Base-by-base conservation (phyloP, 1,139 yeast species). In the Waltiozyma sp. region DNA sequence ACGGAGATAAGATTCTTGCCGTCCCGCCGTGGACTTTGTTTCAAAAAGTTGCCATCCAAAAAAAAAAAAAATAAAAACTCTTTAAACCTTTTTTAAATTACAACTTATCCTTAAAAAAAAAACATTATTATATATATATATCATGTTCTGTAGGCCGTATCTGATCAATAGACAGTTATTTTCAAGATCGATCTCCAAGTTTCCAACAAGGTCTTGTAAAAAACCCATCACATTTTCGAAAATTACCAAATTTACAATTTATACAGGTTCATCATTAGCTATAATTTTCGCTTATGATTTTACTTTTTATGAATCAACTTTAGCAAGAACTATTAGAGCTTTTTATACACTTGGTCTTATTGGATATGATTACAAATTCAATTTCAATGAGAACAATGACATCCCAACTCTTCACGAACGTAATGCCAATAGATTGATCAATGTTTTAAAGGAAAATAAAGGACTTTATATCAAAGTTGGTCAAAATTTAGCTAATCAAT, bases 401-500 rank as follows among this genome's bases (percentile, higher is more conserved):
- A 62, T 77, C 15, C 71, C 69, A 23, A 71, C 69, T 0, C 59
- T 84, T 23, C 93, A 84, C 53, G 77, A 75, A 46, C 60, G 74
- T 24, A 74, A 77, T 28, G 75, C 91, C 3, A 73, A 75, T 39
- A 60, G 75, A 40, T 59, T 84, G 36, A 69, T 74, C 49, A 60
- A 72, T 38, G 60, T 83, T 53, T 58, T 84, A 45, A 61, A 65
- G 47, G 59, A 61, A 4, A 84, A 84, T 56, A 80, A 78, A 54
- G 93, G 94, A 1, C 66, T 84, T 18, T 84, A 80, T 56, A 79
- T 84, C 55, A 84, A 84, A 59, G 60, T 81, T 52, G 96, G 96
- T 42, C 80, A 82, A 61, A 84, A 96, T 70, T 79, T 91, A 51
- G 95, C 95, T 51, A 88, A 88, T 65, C 93, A 85, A 59, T 69